phyloP scores from a whole-genome alignment of 257 asterid genomes.

The Solanum chiquidenum region DNA sequence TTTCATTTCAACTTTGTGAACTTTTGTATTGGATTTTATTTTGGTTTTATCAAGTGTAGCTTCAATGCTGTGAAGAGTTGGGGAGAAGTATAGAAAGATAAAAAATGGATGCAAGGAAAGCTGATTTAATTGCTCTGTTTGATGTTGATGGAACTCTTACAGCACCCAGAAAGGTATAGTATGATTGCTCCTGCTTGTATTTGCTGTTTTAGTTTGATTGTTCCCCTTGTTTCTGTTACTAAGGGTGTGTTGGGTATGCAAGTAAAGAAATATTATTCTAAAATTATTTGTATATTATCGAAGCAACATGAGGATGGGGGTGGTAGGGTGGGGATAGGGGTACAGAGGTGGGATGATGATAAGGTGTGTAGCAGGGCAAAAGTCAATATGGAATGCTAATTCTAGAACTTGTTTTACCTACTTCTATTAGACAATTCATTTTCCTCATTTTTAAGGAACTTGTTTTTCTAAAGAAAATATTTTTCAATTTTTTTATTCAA shows the following conservation, averaged over 20 bases:
- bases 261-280: not conserved
- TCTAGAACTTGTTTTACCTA: not conserved
- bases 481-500: too few species aligned
- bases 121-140: slow-evolving; percentile 81
- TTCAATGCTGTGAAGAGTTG: not conserved
- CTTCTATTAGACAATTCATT: too few species aligned
- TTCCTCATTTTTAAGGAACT: too few species aligned
- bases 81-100: not conserved
- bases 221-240: not conserved
- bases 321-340: not conserved
- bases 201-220: not conserved
- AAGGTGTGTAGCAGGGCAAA: not conserved
- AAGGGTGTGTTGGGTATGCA: not conserved
- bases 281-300: too few species aligned
- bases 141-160: slow-evolving; percentile 98
- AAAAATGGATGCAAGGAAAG: slow-evolving; percentile 44
- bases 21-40: not conserved
- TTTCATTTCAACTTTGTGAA: not conserved
- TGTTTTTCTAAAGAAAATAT: too few species aligned
- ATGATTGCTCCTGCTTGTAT: too few species aligned
- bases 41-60: not conserved
- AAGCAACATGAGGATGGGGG: not conserved
- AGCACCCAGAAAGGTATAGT: slow-evolving; percentile 73
- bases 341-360: not conserved
- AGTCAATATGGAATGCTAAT: not conserved